These are phyloP conservation scores for Fusarium anthophilum DNA, from an alignment of 2,329 filamentous ascomycete genomes.

Conservation along the genomic window DNA sequence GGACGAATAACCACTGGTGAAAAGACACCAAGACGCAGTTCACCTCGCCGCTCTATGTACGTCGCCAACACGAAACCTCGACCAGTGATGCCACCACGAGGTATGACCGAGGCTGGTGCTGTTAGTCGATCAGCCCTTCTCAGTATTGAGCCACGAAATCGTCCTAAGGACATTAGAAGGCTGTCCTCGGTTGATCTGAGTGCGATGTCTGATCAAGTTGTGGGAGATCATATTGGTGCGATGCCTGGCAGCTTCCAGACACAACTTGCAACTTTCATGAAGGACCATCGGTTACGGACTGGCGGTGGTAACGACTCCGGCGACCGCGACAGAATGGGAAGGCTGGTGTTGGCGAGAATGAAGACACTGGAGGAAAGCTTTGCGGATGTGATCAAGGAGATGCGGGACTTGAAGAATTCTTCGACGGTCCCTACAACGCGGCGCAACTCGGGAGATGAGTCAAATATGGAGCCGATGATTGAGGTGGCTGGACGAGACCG, in stretches of 20 bases:
- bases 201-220: slow-evolving; percentile 74
- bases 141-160: slow-evolving; percentile 57
- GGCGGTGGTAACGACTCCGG: slow-evolving; percentile 49
- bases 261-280: slow-evolving; percentile 77
- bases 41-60: slow-evolving; percentile 58
- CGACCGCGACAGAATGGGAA: slow-evolving; percentile 75
- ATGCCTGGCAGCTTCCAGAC: slow-evolving; percentile 82
- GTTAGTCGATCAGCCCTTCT: slow-evolving; percentile 59
- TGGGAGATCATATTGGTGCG: slow-evolving; percentile 68
- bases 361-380: slow-evolving; percentile 93
- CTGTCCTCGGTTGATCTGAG: slow-evolving; percentile 76
- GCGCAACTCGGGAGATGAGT: slow-evolving; percentile 60
- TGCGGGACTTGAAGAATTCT: slow-evolving; percentile 69
- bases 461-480: slow-evolving; percentile 41
- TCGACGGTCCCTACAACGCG: slow-evolving; percentile 59
- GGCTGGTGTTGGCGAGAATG: slow-evolving; percentile 88
- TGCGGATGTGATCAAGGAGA: slow-evolving; percentile 83
- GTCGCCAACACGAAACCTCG: slow-evolving; percentile 62
- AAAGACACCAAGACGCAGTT: slow-evolving; percentile 56
- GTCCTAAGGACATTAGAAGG: slow-evolving; percentile 52
- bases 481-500: slow-evolving; percentile 50
- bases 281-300: slow-evolving; percentile 61
- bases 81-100: slow-evolving; percentile 61
- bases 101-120: slow-evolving; percentile 47
- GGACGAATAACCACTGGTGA: slow-evolving; percentile 44